A percentile compares a stretch with the other conserved stretches of the same genome.
These are phyloP conservation scores for Nepenthes gracilis DNA, from an alignment of 148 eudicot genomes.

Conservation along the genomic window DNA sequence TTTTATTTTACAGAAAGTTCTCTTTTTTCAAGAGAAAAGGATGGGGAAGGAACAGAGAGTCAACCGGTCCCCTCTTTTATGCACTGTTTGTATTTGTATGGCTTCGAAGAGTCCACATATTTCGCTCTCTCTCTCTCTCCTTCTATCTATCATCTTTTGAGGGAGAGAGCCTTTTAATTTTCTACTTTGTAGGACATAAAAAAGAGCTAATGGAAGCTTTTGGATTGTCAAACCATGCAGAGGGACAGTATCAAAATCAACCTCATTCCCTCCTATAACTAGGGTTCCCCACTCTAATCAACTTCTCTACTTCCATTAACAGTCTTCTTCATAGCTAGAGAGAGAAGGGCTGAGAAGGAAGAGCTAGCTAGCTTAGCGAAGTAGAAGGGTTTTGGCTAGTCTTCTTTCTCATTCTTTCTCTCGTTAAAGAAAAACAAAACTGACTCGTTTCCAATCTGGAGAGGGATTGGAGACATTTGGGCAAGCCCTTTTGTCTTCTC, in stretches of 20 bases:
- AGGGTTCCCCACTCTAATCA: slow-evolving; percentile 5
- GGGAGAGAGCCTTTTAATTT: neutral
- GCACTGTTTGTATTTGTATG: neutral
- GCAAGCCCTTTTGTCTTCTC: slow-evolving; percentile 74
- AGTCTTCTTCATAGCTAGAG: neutral
- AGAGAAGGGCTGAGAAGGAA: slow-evolving; percentile 12
- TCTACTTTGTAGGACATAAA: neutral
- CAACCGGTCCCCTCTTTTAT: neutral
- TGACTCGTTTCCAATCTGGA: slow-evolving; percentile 5
- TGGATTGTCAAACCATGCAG: slow-evolving; percentile 8
- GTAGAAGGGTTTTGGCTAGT: slow-evolving; percentile 1
- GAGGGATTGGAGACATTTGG: slow-evolving; percentile 91
- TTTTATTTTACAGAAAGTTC: no score
- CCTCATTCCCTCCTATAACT: slow-evolving; percentile 1
- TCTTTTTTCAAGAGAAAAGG: neutral
- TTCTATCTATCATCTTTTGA: neutral
- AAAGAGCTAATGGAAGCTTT: neutral
- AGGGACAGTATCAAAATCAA: slow-evolving; percentile 7
- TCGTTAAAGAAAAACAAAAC: neutral
- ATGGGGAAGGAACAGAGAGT: neutral
- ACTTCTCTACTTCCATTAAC: slow-evolving; percentile 1
- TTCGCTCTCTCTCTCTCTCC: slow-evolving; percentile 1
- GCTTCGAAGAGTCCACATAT: neutral
- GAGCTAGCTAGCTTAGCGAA: slow-evolving; percentile 1
- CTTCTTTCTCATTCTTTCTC: slow-evolving; percentile 12